Conservation (phyloP, 106 monocot genomes). For the Dactylorhiza incarnata region DNA sequence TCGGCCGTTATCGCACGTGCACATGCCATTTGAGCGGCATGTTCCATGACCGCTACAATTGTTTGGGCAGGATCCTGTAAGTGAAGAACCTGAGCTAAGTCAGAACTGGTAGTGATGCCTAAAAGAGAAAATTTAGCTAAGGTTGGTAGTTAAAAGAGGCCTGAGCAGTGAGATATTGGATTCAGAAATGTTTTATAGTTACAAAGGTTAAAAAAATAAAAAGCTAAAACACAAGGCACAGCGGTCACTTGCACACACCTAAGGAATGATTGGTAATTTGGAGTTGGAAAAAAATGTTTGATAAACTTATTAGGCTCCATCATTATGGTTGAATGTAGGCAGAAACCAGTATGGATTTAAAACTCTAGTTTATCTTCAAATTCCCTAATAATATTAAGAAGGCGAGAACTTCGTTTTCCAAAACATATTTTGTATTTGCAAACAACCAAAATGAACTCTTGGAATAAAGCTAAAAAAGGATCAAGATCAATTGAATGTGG, state of each 20-base stretch:
- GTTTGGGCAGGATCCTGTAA: slow-evolving; percentile 64
- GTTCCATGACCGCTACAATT: slow-evolving; percentile 66
- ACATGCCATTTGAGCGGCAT: slow-evolving; percentile 64
- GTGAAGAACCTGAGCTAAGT: background rate
- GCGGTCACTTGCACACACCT: background rate
- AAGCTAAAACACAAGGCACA: background rate
- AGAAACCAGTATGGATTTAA: too few relatives aligned
- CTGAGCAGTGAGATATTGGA: background rate
- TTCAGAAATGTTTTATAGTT: background rate
- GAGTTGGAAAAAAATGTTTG: background rate
- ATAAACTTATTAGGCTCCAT: too few relatives aligned
- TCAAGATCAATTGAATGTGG: too few relatives aligned
- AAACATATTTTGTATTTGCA: too few relatives aligned
- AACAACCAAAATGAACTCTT: too few relatives aligned
- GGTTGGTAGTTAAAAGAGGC: too few relatives aligned
- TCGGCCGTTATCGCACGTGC: slow-evolving; percentile 65
- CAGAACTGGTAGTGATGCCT: background rate
- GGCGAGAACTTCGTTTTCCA: too few relatives aligned
- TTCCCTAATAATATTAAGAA: too few relatives aligned
- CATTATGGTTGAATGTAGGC: too few relatives aligned
- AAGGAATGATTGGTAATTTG: background rate
- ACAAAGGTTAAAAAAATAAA: background rate
- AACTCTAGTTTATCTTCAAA: too few relatives aligned
- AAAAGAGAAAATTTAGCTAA: background rate
- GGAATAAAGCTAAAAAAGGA: too few relatives aligned